phyloP scores from a whole-genome alignment of 305 asterid genomes.

The Coffea humblotiana region DNA sequence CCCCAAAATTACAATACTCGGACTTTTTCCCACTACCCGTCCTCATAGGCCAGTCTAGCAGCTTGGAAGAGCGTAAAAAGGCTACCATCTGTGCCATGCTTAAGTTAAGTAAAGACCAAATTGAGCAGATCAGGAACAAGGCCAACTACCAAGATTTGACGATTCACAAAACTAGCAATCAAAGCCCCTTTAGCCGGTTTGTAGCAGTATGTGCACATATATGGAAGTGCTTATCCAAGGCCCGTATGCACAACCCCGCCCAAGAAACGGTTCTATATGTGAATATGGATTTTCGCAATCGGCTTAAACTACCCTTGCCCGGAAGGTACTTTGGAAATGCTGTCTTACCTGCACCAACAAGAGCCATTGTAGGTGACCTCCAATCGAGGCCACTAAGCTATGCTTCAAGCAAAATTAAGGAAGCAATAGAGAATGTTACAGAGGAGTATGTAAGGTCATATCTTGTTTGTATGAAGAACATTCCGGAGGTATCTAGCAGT shows the following conservation, averaged over 20 bases:
- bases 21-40: constrained; percentile 2
- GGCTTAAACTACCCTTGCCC: constrained; percentile 42
- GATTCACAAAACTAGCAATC: not conserved
- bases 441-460: constrained; percentile 18
- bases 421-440: constrained; percentile 32
- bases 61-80: constrained; percentile 6
- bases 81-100: constrained; percentile 5
- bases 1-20: not conserved
- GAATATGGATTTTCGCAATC: constrained; percentile 42
- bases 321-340: constrained; percentile 51
- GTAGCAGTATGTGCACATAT: constrained; percentile 48
- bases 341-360: constrained; percentile 34
- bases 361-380: constrained; percentile 36
- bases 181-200: constrained; percentile 37
- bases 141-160: constrained; percentile 21
- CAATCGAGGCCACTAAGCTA: constrained; percentile 32
- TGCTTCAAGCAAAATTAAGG: constrained; percentile 39
- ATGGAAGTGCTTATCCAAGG: constrained; percentile 50
- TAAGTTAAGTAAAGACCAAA: constrained; percentile 5
- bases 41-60: not conserved
- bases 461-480: constrained; percentile 12
- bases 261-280: constrained; percentile 43
- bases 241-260: constrained; percentile 29
- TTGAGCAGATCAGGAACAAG: constrained; percentile 2
- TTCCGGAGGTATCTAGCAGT: too few relatives aligned